Evolutionary conservation across 2,329 filamentous ascomycete genomes (phyloP), one percentile per base, ranked within the genome.

Genomic region (Fusarium veterinarium): DNA sequence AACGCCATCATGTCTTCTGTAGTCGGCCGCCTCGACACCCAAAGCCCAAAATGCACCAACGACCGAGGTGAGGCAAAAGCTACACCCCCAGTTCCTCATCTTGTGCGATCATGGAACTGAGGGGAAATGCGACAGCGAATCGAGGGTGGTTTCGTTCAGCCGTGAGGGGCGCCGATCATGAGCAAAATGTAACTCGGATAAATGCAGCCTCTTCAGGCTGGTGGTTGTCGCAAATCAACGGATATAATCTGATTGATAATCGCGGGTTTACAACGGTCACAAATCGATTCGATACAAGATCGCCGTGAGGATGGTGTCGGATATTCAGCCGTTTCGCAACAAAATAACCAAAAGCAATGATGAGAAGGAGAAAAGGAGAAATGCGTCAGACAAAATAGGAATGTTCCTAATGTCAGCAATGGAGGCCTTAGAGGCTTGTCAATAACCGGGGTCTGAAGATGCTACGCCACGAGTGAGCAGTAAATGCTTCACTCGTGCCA

Each of bases 1-100:
- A 49, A 81, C 57, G 10, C 79, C 79, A 62, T 81, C 80, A 25
- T 71, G 61, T 59, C 75, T 72, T 60, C 65, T 81, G 46, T 78
- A 75, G 3, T 80, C 79, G 37, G 70, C 69, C n/a, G 78, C 79
- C 31, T 67, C 67, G 31, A 72, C 53, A 51, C 52, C 60, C 53
- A 60, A 64, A 41, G 60, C 67, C 74, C 68, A 77, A 6, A 78
- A 51, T 30, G 68, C 74, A 51, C 55, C 64, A 48, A 76, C 45
- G n/a, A 75, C 37, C 25, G 57, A 69, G 61, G 53, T 66, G 62
- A 71, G 64, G 62, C 64, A 76, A 55, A 64, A 70, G 57, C 56
- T 72, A 57, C 75, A 76, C 63, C 70, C 64, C 70, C 71, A 71
- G 60, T 51, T 60, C 67, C 72, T 75, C 75, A 77, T 77, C 35